Percentiles rank a stretch among this genome's conserved stretches.
Conservation (phyloP, 2,329 filamentous ascomycete species). For the Orbilia oligospora region DNA sequence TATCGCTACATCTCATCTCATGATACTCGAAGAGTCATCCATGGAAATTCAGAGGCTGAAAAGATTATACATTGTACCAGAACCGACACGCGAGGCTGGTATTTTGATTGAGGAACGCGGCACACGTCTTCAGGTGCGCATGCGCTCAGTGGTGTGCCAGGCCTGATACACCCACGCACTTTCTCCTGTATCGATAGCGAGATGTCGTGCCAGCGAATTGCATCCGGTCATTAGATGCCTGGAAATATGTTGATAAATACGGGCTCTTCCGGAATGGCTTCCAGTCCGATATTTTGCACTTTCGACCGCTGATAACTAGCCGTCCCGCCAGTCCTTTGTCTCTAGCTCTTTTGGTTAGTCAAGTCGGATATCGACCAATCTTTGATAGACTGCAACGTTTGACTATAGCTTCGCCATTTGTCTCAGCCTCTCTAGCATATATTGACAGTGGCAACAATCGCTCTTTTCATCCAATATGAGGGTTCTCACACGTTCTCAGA, state of each 20-base stretch:
- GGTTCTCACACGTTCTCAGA: neutral
- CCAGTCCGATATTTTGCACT: constrained; percentile 7
- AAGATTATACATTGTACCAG: neutral
- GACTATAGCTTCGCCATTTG: neutral
- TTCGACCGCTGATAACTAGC: constrained; percentile 5
- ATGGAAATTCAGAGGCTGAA: constrained; percentile 15
- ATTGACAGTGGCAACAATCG: neutral
- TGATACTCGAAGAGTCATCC: constrained; percentile 16
- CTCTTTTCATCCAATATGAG: constrained; percentile 2
- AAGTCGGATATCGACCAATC: neutral
- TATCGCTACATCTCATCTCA: constrained; percentile 8
- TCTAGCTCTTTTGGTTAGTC: neutral
- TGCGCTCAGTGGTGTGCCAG: constrained; percentile 6
- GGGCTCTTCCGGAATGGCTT: constrained; percentile 6
- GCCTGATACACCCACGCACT: constrained; percentile 9
- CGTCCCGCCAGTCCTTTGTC: neutral
- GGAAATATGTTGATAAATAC: constrained; percentile 25
- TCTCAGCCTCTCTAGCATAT: constrained; percentile 5
- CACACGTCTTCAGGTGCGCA: constrained; percentile 14
- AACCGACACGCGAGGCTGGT: constrained; percentile 5
- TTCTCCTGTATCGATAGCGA: constrained; percentile 4
- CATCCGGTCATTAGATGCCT: neutral
- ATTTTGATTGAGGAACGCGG: constrained; percentile 3
- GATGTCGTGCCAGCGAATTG: neutral
- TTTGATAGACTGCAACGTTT: neutral